phyloP scores from a whole-genome alignment of 495 filamentous ascomycete genomes.

The Cenococcum geophilum region DNA sequence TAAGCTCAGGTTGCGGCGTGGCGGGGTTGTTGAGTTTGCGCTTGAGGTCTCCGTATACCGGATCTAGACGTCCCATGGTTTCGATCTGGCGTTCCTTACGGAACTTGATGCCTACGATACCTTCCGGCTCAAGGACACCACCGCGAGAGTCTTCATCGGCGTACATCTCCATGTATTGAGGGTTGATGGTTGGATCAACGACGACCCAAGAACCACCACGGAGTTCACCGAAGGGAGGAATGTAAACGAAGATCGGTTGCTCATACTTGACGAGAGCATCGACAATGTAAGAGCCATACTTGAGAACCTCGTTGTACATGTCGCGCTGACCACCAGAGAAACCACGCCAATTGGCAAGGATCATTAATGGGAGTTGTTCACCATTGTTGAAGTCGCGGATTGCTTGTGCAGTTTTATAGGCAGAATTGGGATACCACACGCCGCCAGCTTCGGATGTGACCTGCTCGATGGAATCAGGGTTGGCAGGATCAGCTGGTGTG shows the following conservation, averaged over 20 bases:
- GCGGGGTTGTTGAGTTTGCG: conserved; percentile 62
- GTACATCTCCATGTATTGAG: conserved; percentile 98
- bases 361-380: conserved; percentile 97
- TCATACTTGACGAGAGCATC: conserved; percentile 97
- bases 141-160: conserved; percentile 92
- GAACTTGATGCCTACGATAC: conserved; percentile 98
- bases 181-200: conserved; percentile 96
- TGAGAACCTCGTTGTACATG: conserved; percentile 99
- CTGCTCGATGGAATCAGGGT: conserved; percentile 96
- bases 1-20: conserved; percentile 65
- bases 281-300: conserved; percentile 98
- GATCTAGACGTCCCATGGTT: conserved; percentile 92
- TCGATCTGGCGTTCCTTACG: conserved; percentile 94
- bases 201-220: conserved; percentile 99
- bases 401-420: conserved; percentile 97
- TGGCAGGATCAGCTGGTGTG: conserved; percentile 95
- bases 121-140: conserved; percentile 96
- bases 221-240: conserved; percentile 91
- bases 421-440: conserved; percentile 99
- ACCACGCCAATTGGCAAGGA: conserved; percentile 98
- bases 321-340: conserved; percentile 99
- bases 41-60: conserved; percentile 74
- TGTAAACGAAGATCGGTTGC: conserved; percentile 98
- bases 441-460: conserved; percentile 90
- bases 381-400: conserved; percentile 99